Conservation (phyloP, 192 early-diverging fungal species). For the Jimgerdemannia flammicorona region DNA sequence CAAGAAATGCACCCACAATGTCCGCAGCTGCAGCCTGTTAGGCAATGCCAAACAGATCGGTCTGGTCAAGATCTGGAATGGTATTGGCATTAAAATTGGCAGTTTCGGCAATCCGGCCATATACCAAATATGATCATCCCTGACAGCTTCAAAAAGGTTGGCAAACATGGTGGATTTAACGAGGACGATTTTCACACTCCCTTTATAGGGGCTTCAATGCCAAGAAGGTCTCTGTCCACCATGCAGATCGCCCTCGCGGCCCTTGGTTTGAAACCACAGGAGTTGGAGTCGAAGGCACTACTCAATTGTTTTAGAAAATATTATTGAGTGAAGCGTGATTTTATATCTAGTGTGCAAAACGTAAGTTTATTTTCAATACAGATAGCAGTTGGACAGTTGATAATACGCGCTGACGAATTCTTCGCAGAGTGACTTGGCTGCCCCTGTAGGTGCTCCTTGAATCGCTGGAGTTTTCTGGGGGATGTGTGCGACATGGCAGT, state of each 20-base stretch:
- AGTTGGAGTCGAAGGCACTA: constrained; percentile 15
- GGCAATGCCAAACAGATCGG: constrained; percentile 7
- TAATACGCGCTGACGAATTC: too few relatives aligned
- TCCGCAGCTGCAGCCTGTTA: constrained; percentile 12
- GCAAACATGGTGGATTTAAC: constrained; percentile 19
- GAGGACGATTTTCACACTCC: constrained; percentile 19
- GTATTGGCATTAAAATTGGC: constrained; percentile 8
- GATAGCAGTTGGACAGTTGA: too few relatives aligned
- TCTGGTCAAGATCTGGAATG: constrained; percentile 12
- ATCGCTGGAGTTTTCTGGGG: too few relatives aligned
- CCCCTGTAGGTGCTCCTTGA: too few relatives aligned
- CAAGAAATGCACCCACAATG: constrained; percentile 11
- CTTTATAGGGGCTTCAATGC: constrained; percentile 6
- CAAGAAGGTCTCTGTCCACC: background rate
- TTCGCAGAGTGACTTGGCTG: too few relatives aligned
- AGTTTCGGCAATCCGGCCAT: constrained; percentile 14
- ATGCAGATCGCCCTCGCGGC: too few relatives aligned
- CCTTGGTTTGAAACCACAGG: constrained; percentile 4
- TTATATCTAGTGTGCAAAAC: too few relatives aligned
- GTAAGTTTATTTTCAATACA: too few relatives aligned
- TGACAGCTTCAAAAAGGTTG: constrained; percentile 9
- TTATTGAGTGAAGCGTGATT: too few relatives aligned
- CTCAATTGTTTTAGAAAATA: too few relatives aligned
- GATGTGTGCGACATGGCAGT: too few relatives aligned
- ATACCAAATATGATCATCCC: constrained; percentile 15